Conservation (phyloP, 2,329 filamentous ascomycete species). For the Botrytis pseudocinerea region DNA sequence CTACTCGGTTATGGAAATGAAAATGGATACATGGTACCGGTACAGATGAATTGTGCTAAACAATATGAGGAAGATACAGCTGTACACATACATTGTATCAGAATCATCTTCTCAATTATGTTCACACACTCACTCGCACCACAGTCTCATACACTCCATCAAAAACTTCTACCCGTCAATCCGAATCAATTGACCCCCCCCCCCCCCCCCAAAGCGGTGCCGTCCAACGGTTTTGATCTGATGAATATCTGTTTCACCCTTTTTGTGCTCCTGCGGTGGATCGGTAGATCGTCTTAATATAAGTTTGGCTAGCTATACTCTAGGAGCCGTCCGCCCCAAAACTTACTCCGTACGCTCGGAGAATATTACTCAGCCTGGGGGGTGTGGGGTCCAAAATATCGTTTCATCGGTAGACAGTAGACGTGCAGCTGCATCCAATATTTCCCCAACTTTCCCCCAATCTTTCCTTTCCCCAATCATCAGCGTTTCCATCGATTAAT, state of each 20-base stretch:
- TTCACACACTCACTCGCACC: too few species aligned
- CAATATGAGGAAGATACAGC: neutral
- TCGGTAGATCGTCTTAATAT: neutral
- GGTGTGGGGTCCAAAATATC: neutral
- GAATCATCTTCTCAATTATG: neutral
- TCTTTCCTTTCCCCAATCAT: neutral
- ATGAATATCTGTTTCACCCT: constrained; percentile 6
- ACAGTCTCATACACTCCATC: too few species aligned
- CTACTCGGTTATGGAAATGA: neutral
- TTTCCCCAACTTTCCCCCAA: neutral
- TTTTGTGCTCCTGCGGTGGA: neutral
- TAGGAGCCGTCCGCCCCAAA: neutral
- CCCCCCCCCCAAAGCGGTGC: neutral
- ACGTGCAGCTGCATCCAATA: neutral
- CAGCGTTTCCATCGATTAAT: neutral
- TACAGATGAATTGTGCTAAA: neutral
- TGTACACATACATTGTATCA: neutral
- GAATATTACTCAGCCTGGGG: neutral
- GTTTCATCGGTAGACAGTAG: neutral
- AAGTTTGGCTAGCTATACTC: neutral
- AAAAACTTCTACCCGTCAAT: neutral
- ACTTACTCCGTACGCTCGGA: neutral
- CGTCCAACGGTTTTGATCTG: constrained; percentile 6
- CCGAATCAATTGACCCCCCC: neutral
- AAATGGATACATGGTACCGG: too few species aligned